Evolutionary conservation across 441 rosid genomes (phyloP), one percentile per base, ranked within the genome.

Genomic region (Capsella rubella): DNA sequence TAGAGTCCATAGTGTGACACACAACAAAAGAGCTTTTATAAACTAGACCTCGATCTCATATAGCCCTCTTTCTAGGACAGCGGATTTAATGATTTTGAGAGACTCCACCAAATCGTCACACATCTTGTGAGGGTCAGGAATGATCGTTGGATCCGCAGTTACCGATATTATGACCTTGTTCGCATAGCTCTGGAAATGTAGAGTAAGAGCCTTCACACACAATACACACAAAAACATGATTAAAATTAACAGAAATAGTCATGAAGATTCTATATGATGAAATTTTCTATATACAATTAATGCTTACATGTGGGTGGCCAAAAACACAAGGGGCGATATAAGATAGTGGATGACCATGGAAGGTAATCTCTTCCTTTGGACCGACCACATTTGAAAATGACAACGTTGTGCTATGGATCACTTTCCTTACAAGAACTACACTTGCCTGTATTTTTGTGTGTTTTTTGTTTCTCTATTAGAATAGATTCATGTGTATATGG

Each of bases 171-270:
- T 85, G 85, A 90, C 81, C 86, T 83, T 90, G 49, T 87, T 80
- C 18, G 34, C 78, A 71, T 94, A 90, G 69, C 97, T 94, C 67
- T 89, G 99, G 75, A 75, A 89, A 78, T 91, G 97, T n/a, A 89
- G 43, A 11, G 92, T 91, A 78, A 90, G 57, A 52, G 92, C 97
- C 98, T 94, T 82, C 56, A 62, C 77, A 73, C 7, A 63, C 46
- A 16, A 63, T 35, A 53, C 34, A 32, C 18, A 21, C 25, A 34
- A 7, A 16, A 65, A 28, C 60, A 58, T n/a, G 16, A 40, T 21
- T 13, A 64, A 5, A 50, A n/a, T n/a, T n/a, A 47, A 34, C 31
- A 37, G 29, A 1, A 21, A 45, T 46, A 55, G 60, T 3, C 27
- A 54, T 21, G 16, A 74, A 56, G 9, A 64, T 7, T 39, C 3